Conservation (phyloP, 345 rosid genomes). For the Dipteronia sinensis region DNA sequence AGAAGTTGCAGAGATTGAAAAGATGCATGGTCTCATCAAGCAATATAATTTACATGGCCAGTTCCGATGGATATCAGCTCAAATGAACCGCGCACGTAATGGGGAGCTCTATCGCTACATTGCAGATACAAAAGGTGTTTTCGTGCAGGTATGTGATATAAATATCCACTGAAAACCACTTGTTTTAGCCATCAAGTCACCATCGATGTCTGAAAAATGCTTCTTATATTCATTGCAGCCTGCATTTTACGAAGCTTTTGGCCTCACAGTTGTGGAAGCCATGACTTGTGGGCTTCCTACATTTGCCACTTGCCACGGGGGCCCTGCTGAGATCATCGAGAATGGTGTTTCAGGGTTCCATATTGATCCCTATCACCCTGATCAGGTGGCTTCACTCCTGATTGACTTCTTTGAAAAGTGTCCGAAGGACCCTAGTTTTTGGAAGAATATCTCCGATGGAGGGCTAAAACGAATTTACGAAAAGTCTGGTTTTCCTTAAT, state of each 20-base stretch:
- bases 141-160: conserved; percentile 37
- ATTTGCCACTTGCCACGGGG: conserved; percentile 61
- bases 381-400: conserved; percentile 38
- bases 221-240: conserved; percentile 34
- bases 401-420: conserved; percentile 46
- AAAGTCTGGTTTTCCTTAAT: conserved; percentile 34
- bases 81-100: conserved; percentile 57
- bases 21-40: conserved; percentile 47
- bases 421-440: conserved; percentile 37
- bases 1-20: conserved; percentile 54
- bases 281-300: conserved; percentile 63
- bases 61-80: conserved; percentile 55
- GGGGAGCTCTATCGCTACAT: conserved; percentile 64
- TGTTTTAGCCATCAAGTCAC: background rate
- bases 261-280: conserved; percentile 61
- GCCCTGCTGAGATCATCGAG: conserved; percentile 58
- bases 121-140: conserved; percentile 55
- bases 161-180: background rate
- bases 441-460: conserved; percentile 47
- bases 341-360: conserved; percentile 58
- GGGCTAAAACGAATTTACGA: conserved; percentile 53
- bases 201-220: background rate
- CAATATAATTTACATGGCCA: conserved; percentile 52
- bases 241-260: conserved; percentile 61
- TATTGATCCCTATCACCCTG: conserved; percentile 54